Evolutionary conservation across 2,329 filamentous ascomycete genomes (phyloP).

Genomic region (Xylariomycetidae sp.): DNA sequence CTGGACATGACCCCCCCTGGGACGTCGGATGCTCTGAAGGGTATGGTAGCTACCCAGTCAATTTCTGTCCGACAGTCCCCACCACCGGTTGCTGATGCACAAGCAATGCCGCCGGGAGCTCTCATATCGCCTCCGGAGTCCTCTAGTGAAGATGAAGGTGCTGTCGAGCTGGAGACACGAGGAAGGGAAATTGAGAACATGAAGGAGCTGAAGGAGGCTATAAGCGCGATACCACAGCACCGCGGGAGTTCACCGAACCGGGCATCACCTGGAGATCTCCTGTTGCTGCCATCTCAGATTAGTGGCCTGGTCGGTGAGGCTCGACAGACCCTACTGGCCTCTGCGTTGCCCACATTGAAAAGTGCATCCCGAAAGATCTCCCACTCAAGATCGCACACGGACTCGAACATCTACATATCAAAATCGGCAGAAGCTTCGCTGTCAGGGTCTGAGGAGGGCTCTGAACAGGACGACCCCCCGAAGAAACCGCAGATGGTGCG

Average conservation of each 20-base stretch:
- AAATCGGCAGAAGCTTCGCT: constrained; percentile 46
- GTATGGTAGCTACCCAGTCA: constrained; percentile 36
- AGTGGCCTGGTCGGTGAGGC: constrained; percentile 31
- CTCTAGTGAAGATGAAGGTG: constrained; percentile 76
- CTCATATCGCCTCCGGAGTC: constrained; percentile 92
- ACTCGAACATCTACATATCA: constrained; percentile 43
- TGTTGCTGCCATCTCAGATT: constrained; percentile 32
- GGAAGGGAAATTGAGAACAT: constrained; percentile 48
- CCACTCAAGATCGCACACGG: constrained; percentile 53
- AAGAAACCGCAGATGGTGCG: constrained; percentile 87
- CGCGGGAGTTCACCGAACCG: constrained; percentile 51
- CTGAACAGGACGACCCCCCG: constrained; percentile 48
- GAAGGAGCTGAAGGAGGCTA: constrained; percentile 74
- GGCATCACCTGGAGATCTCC: constrained; percentile 30
- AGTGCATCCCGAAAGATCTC: constrained; percentile 37
- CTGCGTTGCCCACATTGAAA: constrained; percentile 37
- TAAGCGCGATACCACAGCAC: constrained; percentile 71
- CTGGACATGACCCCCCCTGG: constrained; percentile 42
- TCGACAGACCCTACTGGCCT: constrained; percentile 45
- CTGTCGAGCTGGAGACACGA: constrained; percentile 31
- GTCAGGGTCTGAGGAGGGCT: constrained; percentile 58
- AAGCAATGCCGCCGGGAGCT: constrained; percentile 74
- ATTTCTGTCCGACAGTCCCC: constrained; percentile 73
- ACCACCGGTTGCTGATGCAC: constrained; percentile 68
- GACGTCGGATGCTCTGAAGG: constrained; percentile 46